Percentiles rank a stretch among this genome's conserved stretches.
Evolutionary conservation across 306 rosid species (phyloP).

Genomic region (Corylus avellana): DNA sequence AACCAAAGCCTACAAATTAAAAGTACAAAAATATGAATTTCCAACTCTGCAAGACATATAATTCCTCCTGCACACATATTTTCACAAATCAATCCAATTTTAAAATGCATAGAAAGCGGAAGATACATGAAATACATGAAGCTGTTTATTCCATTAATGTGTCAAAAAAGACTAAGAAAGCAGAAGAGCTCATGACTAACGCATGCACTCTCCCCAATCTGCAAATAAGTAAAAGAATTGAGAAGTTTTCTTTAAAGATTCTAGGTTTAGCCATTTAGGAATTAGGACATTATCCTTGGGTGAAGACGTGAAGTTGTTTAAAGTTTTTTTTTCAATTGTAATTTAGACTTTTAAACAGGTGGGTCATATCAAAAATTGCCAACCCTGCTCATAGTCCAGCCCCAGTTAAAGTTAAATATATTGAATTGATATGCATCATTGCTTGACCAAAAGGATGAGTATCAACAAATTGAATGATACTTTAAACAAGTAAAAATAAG

Average conservation of each 20-base stretch:
- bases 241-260: too few relatives aligned
- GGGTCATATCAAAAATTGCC: too few relatives aligned
- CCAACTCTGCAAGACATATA: background rate
- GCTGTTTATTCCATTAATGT: conserved; percentile 32
- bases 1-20: conserved; percentile 26
- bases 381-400: too few relatives aligned
- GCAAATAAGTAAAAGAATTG: too few relatives aligned
- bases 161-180: conserved; percentile 32
- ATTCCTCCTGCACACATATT: background rate
- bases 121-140: conserved; percentile 37
- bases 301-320: too few relatives aligned
- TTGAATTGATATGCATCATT: background rate
- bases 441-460: background rate
- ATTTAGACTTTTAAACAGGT: too few relatives aligned
- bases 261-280: too few relatives aligned
- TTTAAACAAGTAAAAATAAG: background rate
- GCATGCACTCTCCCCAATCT: conserved; percentile 17
- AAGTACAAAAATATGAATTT: background rate
- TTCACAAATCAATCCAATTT: background rate
- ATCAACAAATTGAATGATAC: background rate
- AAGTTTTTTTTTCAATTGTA: too few relatives aligned
- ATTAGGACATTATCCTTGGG: too few relatives aligned
- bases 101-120: background rate
- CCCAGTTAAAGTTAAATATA: background rate
- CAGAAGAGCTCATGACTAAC: conserved; percentile 26